phyloP scores from a whole-genome alignment of 106 monocot genomes.

The Platanthera zijinensis region DNA sequence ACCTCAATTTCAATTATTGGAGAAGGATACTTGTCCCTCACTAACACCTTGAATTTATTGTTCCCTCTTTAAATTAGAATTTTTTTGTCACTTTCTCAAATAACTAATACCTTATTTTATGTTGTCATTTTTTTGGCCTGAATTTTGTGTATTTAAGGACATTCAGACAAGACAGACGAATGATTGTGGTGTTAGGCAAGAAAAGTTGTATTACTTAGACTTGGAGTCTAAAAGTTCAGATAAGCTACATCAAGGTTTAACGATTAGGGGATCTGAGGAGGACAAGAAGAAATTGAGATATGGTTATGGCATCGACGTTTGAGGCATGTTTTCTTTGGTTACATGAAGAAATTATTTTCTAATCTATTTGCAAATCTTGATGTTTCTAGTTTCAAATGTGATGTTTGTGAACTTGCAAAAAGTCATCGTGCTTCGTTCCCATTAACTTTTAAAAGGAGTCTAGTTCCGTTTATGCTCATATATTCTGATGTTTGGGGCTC shows the following conservation, averaged over 20 bases:
- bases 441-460: constrained; percentile 1
- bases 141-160: constrained; percentile 14
- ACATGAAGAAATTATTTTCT: constrained; percentile 13
- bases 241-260: constrained; percentile 4
- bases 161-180: constrained; percentile 10
- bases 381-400: constrained; percentile 10
- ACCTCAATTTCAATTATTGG: background rate
- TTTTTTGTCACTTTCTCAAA: constrained; percentile 10
- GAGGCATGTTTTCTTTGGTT: constrained; percentile 18
- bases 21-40: background rate
- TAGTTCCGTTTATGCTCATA: background rate
- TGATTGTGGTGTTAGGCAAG: constrained; percentile 16
- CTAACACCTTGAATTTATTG: constrained; percentile 6
- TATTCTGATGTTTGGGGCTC: constrained; percentile 1
- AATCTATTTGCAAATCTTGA: constrained; percentile 7
- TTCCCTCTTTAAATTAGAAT: constrained; percentile 11
- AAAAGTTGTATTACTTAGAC: constrained; percentile 11
- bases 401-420: constrained; percentile 19
- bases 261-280: background rate
- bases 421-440: constrained; percentile 12
- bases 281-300: background rate
- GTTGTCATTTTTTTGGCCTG: constrained; percentile 10
- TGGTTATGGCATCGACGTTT: constrained; percentile 14
- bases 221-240: background rate
- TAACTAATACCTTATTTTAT: constrained; percentile 7